These are phyloP conservation scores for Sugiyamaella castrensis DNA, from an alignment of 1,139 yeast species.

Conservation along the genomic window DNA sequence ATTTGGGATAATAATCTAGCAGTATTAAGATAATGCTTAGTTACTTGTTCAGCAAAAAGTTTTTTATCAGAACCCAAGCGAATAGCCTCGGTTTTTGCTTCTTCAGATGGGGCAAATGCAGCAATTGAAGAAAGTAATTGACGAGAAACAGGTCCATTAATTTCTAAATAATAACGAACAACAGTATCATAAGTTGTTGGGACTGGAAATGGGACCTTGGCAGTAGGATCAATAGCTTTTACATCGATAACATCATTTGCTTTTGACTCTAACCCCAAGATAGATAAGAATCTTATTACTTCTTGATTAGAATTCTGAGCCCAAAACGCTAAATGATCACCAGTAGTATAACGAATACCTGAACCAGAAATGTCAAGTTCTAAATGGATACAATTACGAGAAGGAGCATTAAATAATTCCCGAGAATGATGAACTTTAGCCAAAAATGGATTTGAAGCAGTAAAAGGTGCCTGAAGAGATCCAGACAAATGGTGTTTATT, in stretches of 20 bases:
- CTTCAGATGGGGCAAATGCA: slow-evolving; percentile 74
- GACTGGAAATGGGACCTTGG: slow-evolving; percentile 75
- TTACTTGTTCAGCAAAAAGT: slow-evolving; percentile 62
- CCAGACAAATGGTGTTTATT: slow-evolving; percentile 54
- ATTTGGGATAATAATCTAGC: slow-evolving; percentile 69
- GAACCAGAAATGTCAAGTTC: slow-evolving; percentile 80
- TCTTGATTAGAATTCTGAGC: slow-evolving; percentile 83
- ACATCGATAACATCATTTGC: slow-evolving; percentile 59
- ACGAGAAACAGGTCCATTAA: slow-evolving; percentile 91
- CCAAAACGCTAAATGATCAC: slow-evolving; percentile 95
- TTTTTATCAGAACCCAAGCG: slow-evolving; percentile 67
- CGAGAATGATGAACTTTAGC: slow-evolving; percentile 60
- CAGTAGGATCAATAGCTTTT: slow-evolving; percentile 71
- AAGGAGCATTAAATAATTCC: slow-evolving; percentile 67
- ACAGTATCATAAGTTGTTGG: slow-evolving; percentile 91
- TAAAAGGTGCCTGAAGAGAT: slow-evolving; percentile 71
- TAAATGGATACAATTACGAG: slow-evolving; percentile 82
- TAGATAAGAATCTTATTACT: slow-evolving; percentile 58
- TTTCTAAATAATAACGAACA: slow-evolving; percentile 83
- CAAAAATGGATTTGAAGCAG: slow-evolving; percentile 76
- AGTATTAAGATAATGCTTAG: slow-evolving; percentile 59
- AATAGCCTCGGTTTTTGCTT: slow-evolving; percentile 50
- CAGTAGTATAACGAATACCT: slow-evolving; percentile 82
- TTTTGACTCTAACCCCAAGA: slow-evolving; percentile 58
- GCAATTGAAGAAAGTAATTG: slow-evolving; percentile 76